Evolutionary conservation across 176 grass and related monocot species (phyloP), one percentile per base, ranked within the genome.

Genomic region (Oryza nivara): DNA sequence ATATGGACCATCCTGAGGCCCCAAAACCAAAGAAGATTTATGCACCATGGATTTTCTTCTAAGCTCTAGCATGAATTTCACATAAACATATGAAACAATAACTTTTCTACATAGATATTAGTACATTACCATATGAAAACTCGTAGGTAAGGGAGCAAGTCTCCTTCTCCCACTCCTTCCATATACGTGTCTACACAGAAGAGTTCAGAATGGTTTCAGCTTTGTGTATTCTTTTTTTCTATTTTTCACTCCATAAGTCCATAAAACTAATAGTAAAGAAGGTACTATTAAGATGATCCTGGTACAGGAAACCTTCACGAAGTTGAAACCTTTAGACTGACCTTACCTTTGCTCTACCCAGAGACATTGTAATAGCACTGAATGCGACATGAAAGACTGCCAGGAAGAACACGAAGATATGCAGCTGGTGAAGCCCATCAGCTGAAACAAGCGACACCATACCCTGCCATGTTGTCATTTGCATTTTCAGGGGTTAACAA

Each of bases 81-180:
- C 45, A 40, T 44, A 67, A 73, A 70, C 22, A 12, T 68, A 44
- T 64, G 65, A 44, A 63, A 54, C 1, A 74, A 28, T 38, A 68
- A 22, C 19, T 68, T 82, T 4, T 79, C 4, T 41, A 74, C 13
- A 11, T 19, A 74, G 32, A 49, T 8, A 79, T n/a, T 80, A 22
- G 61, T 63, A 1, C 19, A 63, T 2, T 94, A 96, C 96, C 95
- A 73, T 77, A 56, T 9, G 85, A 73, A 68, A 89, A 92, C 74
- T 94, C 95, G 40, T 97, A 92, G 68, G 82, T 65, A 61, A 47
- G 22, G 16, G 89, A 85, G 81, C 66, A 77, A 78, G 96, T 92
- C 49, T 96, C 93, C 36, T 89, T 90, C 75, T 99, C 96, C 93
- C 93, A 99, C 23, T 89, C 77, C 86, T 99, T 99, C 96, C 96